Conservation (phyloP, 2,329 filamentous ascomycete species). For the Microdochium trichocladiopsis region DNA sequence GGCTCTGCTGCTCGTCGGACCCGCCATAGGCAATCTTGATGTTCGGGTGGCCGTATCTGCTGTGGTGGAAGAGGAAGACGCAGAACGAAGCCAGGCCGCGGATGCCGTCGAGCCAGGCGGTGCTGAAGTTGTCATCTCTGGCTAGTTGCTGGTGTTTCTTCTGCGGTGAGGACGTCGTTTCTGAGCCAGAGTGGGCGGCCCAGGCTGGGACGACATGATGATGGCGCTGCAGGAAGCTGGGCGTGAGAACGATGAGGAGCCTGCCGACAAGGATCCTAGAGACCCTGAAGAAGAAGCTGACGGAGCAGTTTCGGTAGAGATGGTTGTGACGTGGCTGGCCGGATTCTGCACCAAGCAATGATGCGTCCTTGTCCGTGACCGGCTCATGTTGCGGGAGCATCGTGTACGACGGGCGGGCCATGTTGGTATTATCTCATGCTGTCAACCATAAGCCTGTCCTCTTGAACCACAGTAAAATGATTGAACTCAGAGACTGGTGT, state of each 20-base stretch:
- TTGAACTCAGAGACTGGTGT: no score
- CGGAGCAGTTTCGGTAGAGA: background rate
- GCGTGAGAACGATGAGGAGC: background rate
- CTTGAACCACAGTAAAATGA: no score
- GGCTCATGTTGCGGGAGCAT: background rate
- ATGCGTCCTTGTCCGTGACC: background rate
- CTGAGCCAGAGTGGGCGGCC: background rate
- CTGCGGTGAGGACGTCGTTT: background rate
- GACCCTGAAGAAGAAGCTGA: background rate
- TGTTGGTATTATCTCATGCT: background rate
- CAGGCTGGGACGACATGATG: background rate
- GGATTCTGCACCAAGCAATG: background rate
- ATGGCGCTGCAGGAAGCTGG: background rate
- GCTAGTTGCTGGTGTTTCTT: background rate
- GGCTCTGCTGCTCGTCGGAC: background rate
- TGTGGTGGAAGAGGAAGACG: conserved; percentile 16
- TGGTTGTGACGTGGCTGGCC: background rate
- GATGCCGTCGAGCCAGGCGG: conserved; percentile 18
- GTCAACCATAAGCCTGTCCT: no score
- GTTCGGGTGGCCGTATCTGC: conserved; percentile 4
- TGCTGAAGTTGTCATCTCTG: background rate
- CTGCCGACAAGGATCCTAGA: background rate
- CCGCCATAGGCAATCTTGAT: conserved; percentile 1
- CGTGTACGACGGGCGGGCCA: background rate
- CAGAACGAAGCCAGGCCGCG: conserved; percentile 18